Conservation (phyloP, 2,329 filamentous ascomycete genomes). For the Pseudogymnoascus sp. region DNA sequence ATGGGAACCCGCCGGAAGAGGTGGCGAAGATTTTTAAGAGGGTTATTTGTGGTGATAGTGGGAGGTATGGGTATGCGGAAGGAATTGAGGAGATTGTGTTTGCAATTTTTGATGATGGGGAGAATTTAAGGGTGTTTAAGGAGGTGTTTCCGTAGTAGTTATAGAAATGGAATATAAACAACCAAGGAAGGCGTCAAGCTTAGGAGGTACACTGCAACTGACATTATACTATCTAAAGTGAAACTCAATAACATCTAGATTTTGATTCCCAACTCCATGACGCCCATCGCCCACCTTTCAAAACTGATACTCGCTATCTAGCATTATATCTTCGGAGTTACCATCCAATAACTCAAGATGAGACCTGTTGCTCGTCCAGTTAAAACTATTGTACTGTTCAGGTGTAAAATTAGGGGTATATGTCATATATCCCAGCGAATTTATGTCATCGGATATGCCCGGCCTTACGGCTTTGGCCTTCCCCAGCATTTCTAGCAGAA, state of each 20-base stretch:
- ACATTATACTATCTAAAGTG: neutral
- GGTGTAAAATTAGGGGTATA: neutral
- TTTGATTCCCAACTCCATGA: neutral
- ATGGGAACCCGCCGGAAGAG: slow-evolving; percentile 54
- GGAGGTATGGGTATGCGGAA: slow-evolving; percentile 61
- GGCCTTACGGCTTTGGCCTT: neutral
- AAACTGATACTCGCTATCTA: neutral
- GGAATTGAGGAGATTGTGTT: slow-evolving; percentile 55
- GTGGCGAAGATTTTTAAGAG: slow-evolving; percentile 58
- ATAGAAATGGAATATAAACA: neutral
- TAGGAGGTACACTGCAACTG: neutral
- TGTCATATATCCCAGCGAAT: neutral
- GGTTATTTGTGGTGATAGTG: slow-evolving; percentile 47
- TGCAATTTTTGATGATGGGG: slow-evolving; percentile 51
- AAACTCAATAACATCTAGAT: neutral
- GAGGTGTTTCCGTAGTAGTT: slow-evolving; percentile 30
- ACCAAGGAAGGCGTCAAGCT: neutral
- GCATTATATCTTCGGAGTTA: neutral
- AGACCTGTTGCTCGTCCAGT: neutral
- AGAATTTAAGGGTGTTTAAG: slow-evolving; percentile 47
- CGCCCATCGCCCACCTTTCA: neutral
- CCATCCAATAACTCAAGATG: neutral
- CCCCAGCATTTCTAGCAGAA: neutral
- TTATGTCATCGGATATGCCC: neutral
- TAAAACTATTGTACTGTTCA: neutral